A percentile compares a stretch with the other conserved stretches of the same genome.
These are phyloP conservation scores for Stachybotrys chartarum DNA, from an alignment of 2,329 filamentous ascomycete species.

Conservation along the genomic window DNA sequence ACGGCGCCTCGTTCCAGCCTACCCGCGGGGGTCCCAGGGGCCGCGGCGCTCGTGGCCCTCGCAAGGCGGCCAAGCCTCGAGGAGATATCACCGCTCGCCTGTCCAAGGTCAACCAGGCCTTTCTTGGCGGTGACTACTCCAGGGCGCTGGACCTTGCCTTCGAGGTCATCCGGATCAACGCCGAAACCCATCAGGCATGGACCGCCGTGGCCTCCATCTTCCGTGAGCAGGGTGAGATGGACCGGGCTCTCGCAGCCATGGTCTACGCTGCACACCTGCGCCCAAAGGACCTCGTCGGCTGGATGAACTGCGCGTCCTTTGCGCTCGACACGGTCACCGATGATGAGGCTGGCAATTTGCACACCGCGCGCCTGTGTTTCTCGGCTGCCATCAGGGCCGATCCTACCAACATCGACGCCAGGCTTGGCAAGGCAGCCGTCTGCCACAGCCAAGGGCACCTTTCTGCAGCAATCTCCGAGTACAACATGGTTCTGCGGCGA, in stretches of 20 bases:
- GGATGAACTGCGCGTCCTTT: constrained; percentile 53
- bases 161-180: constrained; percentile 62
- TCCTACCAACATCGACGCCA: constrained; percentile 47
- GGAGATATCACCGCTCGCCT: constrained; percentile 65
- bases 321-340: constrained; percentile 42
- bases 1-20: constrained; percentile 9
- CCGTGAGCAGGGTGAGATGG: constrained; percentile 49
- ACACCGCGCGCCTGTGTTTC: constrained; percentile 52
- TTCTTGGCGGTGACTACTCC: constrained; percentile 54
- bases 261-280: constrained; percentile 56
- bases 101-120: constrained; percentile 60
- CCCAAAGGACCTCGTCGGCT: constrained; percentile 51
- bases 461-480: constrained; percentile 48
- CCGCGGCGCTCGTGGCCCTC: constrained; percentile 34
- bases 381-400: constrained; percentile 53
- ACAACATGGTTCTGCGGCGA: constrained; percentile 45
- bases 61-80: constrained; percentile 59
- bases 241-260: constrained; percentile 51
- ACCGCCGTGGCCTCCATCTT: constrained; percentile 54
- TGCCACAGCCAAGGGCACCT: constrained; percentile 48
- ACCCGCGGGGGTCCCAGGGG: constrained; percentile 14
- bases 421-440: constrained; percentile 52
- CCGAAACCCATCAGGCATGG: constrained; percentile 61
- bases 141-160: constrained; percentile 50
- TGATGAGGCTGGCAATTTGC: constrained; percentile 40